Evolutionary conservation across 768 basidiomycete genomes (phyloP).

Genomic region (Collybia sordida): DNA sequence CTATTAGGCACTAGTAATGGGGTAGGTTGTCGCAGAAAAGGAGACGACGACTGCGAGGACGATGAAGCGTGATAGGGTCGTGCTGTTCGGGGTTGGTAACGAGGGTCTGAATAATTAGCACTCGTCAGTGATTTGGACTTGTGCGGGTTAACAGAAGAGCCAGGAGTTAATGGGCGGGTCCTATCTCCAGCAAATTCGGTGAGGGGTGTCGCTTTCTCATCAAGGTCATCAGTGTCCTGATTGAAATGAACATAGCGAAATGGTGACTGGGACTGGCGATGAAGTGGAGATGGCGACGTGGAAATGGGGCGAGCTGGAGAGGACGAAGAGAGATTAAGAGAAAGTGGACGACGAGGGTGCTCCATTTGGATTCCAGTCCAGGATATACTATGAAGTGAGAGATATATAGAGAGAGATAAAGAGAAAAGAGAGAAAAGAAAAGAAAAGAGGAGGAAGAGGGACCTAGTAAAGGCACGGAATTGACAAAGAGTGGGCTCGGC

Average conservation of each 20-base stretch:
- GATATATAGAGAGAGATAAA: slow-evolving; percentile 19
- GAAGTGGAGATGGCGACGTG: slow-evolving; percentile 22
- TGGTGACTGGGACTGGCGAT: slow-evolving; percentile 29
- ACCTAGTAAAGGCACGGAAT: slow-evolving; percentile 1
- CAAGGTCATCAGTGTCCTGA: slow-evolving; percentile 9
- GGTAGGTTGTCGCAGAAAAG: slow-evolving; percentile 16
- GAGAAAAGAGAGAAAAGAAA: slow-evolving; percentile 10
- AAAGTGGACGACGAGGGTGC: slow-evolving; percentile 19
- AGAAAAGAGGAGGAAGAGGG: neutral
- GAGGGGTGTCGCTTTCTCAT: slow-evolving; percentile 28
- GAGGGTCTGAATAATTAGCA: slow-evolving; percentile 2
- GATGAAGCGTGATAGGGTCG: slow-evolving; percentile 7
- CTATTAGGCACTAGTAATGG: slow-evolving; percentile 16
- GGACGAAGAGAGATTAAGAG: slow-evolving; percentile 28
- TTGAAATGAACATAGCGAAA: slow-evolving; percentile 31
- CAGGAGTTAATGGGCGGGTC: slow-evolving; percentile 6
- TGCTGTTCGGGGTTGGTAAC: slow-evolving; percentile 6
- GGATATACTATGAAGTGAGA: slow-evolving; percentile 14
- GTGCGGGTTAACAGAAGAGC: slow-evolving; percentile 10
- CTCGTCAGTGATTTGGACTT: neutral
- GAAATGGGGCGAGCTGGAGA: slow-evolving; percentile 27
- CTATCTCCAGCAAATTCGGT: slow-evolving; percentile 19
- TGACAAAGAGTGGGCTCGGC: slow-evolving; percentile 8
- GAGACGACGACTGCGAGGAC: slow-evolving; percentile 12
- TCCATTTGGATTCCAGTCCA: slow-evolving; percentile 34